Evolutionary conservation across 331 rosid genomes (phyloP).

Genomic region (Prunus yedoensis): DNA sequence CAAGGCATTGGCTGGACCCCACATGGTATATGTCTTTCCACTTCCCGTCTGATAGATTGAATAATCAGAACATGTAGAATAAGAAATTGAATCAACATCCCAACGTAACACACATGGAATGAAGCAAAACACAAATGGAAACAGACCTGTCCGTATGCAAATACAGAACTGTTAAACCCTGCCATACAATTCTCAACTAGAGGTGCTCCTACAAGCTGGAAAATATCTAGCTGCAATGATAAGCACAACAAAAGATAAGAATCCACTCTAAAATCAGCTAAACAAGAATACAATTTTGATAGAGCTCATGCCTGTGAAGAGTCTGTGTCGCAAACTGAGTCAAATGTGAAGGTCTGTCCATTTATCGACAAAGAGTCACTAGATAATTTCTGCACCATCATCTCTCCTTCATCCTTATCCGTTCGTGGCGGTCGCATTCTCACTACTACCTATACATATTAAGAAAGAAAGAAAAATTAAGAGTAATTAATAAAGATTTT

Average conservation of each 20-base stretch:
- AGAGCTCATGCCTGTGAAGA: conserved; percentile 77
- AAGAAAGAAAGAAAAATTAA: neutral
- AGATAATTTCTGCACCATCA: conserved; percentile 72
- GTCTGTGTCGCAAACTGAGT: conserved; percentile 79
- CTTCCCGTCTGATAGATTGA: conserved; percentile 78
- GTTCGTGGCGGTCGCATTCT: conserved; percentile 71
- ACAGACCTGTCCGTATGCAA: conserved; percentile 97
- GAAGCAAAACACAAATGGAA: conserved; percentile 2
- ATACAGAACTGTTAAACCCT: conserved; percentile 95
- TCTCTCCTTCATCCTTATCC: conserved; percentile 77
- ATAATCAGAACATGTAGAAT: conserved; percentile 7
- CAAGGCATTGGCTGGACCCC: conserved; percentile 98
- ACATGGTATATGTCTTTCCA: conserved; percentile 97
- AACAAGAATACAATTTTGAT: conserved; percentile 11
- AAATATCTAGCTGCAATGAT: conserved; percentile 76
- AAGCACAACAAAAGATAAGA: conserved; percentile 9
- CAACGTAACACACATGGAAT: conserved; percentile 1
- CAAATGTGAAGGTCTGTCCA: conserved; percentile 86
- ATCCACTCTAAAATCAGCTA: conserved; percentile 15
- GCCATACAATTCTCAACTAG: conserved; percentile 94
- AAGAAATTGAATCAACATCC: neutral
- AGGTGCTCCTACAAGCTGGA: conserved; percentile 88
- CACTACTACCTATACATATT: conserved; percentile 64
- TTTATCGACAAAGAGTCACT: conserved; percentile 68
- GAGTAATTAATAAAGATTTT: neutral